phyloP scores from a whole-genome alignment of 202 grass and related monocot species.

The Schoenoplectus tabernaemontani region DNA sequence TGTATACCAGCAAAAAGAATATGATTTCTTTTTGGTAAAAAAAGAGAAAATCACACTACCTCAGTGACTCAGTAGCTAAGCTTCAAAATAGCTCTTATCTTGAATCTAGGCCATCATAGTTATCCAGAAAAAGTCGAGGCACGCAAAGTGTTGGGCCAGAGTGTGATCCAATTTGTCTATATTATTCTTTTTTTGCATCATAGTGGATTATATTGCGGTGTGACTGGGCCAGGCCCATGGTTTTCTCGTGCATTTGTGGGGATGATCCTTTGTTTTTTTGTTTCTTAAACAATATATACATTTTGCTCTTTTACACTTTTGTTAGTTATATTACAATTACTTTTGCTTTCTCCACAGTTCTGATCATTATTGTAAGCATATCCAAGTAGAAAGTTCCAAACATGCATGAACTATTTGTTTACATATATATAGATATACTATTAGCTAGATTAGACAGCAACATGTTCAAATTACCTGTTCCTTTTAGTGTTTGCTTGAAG shows the following conservation, averaged over 20 bases:
- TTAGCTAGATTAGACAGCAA: no score
- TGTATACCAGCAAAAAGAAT: background rate
- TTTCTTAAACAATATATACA: background rate
- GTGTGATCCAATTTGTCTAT: constrained; percentile 7
- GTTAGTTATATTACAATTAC: background rate
- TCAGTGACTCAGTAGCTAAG: background rate
- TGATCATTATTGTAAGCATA: background rate
- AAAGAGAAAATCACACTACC: background rate
- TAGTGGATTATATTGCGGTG: background rate
- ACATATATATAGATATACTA: background rate
- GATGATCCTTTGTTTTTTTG: background rate
- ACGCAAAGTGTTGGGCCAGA: background rate
- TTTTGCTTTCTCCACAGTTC: background rate
- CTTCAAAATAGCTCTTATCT: background rate
- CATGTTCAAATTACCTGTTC: background rate
- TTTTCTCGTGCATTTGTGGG: background rate
- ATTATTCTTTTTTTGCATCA: background rate
- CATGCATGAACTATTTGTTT: background rate
- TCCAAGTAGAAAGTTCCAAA: background rate
- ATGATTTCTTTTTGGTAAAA: background rate
- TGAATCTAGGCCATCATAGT: background rate
- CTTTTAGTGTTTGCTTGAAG: background rate
- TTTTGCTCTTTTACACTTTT: background rate
- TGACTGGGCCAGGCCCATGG: constrained; percentile 1
- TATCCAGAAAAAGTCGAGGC: background rate